Evolutionary conservation across 345 rosid genomes (phyloP), one percentile per base, ranked within the genome.

Genomic region (Geranium rotundifolium): DNA sequence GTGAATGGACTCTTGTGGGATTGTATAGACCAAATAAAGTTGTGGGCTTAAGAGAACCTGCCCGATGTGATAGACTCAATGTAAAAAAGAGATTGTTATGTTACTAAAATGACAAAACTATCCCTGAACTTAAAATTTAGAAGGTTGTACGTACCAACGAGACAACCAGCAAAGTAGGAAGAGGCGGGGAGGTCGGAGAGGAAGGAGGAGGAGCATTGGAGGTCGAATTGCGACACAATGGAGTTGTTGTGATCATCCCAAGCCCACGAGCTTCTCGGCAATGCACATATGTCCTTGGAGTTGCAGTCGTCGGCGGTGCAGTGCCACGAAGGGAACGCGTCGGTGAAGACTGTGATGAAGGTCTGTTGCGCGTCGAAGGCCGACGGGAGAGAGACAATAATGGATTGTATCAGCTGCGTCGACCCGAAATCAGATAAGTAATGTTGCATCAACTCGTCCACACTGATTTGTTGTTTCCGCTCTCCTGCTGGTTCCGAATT

Each of bases 291-390:
- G 37, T 31, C 10, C n/a, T 75, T 29, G 19, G 52, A 14, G 10
- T 74, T 70, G 15, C 37, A 75, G 9, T 17, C 57, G 19, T 34
- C 41, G 18, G 56, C 63, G 6, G 60, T 65, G 71, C 88, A 85
- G 73, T 76, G 91, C 88, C 85, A 83, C 2, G 77, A 29, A 0
- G 92, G 85, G 56, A 70, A 74, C 0, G 37, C 70, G 59, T 86
- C 92, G 1, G 92, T 77, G 73, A 80, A 84, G 20, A 84, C 79
- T 34, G 76, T 78, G 27, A 86, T 72, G 71, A 86, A 84, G 0
- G 89, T 77, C 58, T 86, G 93, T 52, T 86, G 89, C 4, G 84
- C 89, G 56, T 84, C 87, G 65, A 86, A 86, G 23, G 77, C 49
- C 57, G 79, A 72, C 4, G 89, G 69, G 57, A 77, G 59, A 0